Evolutionary conservation across 2,329 filamentous ascomycete genomes (phyloP).

Genomic region (Sporothrix mexicana): DNA sequence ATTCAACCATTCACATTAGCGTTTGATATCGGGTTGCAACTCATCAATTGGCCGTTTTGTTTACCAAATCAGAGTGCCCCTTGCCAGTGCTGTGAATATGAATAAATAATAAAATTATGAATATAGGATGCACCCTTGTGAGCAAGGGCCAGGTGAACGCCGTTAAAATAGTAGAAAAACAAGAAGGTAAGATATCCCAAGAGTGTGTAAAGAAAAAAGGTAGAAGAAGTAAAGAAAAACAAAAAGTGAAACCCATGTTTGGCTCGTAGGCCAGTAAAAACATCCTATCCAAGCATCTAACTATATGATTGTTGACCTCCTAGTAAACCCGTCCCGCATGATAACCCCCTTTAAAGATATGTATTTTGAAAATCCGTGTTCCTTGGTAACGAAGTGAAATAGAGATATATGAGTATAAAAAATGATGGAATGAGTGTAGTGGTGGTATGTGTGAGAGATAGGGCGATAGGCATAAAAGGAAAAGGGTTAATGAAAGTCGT

Average conservation of each 20-base stretch:
- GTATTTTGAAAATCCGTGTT: not conserved
- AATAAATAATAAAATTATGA: not conserved
- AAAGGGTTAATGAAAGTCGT: constrained; percentile 12
- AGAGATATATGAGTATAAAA: not conserved
- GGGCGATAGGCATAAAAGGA: not conserved
- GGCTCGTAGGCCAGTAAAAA: not conserved
- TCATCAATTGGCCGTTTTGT: not conserved
- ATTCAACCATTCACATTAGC: not conserved
- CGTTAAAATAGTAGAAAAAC: not conserved
- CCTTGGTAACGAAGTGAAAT: constrained; percentile 11
- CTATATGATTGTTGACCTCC: not conserved
- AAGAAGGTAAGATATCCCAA: not conserved
- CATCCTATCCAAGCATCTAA: not conserved
- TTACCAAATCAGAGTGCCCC: not conserved
- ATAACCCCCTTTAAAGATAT: constrained; percentile 3
- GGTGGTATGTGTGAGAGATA: not conserved
- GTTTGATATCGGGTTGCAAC: not conserved
- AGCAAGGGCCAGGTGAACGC: not conserved
- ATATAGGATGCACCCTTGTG: not conserved
- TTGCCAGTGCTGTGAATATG: not conserved
- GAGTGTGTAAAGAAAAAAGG: not conserved
- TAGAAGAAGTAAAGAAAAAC: not conserved
- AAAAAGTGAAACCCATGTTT: not conserved
- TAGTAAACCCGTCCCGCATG: not conserved
- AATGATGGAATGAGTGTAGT: not conserved